Base-by-base conservation (phyloP, 1,284 basidiomycete species). In the Cutaneotrichosporon sp. region DNA sequence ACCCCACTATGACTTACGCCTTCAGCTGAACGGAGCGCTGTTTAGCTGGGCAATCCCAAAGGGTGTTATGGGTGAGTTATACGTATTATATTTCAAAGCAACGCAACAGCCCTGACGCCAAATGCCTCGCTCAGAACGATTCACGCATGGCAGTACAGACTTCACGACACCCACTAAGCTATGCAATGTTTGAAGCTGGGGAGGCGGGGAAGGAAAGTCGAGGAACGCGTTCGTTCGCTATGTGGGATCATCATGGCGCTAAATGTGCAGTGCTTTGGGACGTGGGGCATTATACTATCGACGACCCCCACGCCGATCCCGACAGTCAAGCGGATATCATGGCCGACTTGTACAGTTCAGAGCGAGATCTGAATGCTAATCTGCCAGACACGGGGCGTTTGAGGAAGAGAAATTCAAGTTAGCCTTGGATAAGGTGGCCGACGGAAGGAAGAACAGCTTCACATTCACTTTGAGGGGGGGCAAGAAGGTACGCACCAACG, bases 101-200 rank as follows among this genome's bases (percentile, higher is more conserved):
- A n/a, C n/a, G n/a, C n/a, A n/a, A n/a, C n/a, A n/a, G n/a, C n/a
- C n/a, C 16, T 26, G 17, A 54, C 25, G 12, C 19, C 9, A 7
- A n/a, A 51, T 29, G 53, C 4, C 26, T 49, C 4, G 27, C 17
- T 12, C 14, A 3, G 3, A n/a, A n/a, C 3, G 46, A 49, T 8
- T 20, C 37, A 31, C 57, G 62, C 10, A 44, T 70, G 45, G 69
- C 69, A 0, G 64, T 71, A 4, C 59, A 71, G 46, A 71, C 69
- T 2, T 62, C 61, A 5, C 29, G 68, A 7, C 69, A 71, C 46
- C 64, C 66, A 2, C 62, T 68, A 32, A 60, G 58, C 46, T 68
- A 70, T 87, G 54, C 84, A 76, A 78, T 97, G 90, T 52, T 97
- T 78, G 77, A 87, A 96, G 10, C 82, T 80, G 14, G 93, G 82